Base-by-base conservation (phyloP, 2,329 filamentous ascomycete genomes). In the Knoxdaviesia proteae region DNA sequence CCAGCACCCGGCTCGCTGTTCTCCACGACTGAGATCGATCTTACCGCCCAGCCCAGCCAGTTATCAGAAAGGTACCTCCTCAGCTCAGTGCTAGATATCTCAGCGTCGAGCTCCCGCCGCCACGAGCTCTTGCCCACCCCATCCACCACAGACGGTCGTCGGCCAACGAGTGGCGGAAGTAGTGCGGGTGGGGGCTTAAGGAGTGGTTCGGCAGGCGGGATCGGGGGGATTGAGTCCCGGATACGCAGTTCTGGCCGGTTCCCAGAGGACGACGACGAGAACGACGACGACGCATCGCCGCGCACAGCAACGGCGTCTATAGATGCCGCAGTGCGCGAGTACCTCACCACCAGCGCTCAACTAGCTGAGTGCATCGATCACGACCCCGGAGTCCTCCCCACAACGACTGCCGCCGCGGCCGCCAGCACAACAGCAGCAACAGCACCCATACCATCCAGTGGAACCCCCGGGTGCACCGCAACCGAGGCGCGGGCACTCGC, bases 401-500 rank as follows among this genome's bases (percentile, higher is more conserved):
- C 6, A 45, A 46, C 30, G 42, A 40, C 7, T 44, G 39, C 45
- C 40, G 36, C 11, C 35, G 32, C 4, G 52, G 58, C 42, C 53
- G 54, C 7, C 53, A 58, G 9, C 64, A 72, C 49, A 61, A 63
- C 34, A 74, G 68, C 7, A 73, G 77, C 47, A 61, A 5, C 68
- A 68, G 32, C 57, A 61, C 6, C 56, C 53, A 0, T 60, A 62
- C 3, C 56, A 61, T 7, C 50, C 59, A 0, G 67, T 65, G 38
- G 57, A 58, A 20, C 20, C 2, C 20, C 20, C 20, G 20, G 20
- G 20, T 20, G 20, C 20, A 20, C 20, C 32, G 57, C 72, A 38
- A 66, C 69, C 5, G 73, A 77, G 50, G 67, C 67, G 1, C 55
- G 59, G 7, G 69, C 67, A 32, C 59, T 78, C n/a, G 61, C 66